A percentile compares a stretch with the other conserved stretches of the same genome.
Conservation (phyloP, 495 filamentous ascomycete species). For the Penicillium arizonense region DNA sequence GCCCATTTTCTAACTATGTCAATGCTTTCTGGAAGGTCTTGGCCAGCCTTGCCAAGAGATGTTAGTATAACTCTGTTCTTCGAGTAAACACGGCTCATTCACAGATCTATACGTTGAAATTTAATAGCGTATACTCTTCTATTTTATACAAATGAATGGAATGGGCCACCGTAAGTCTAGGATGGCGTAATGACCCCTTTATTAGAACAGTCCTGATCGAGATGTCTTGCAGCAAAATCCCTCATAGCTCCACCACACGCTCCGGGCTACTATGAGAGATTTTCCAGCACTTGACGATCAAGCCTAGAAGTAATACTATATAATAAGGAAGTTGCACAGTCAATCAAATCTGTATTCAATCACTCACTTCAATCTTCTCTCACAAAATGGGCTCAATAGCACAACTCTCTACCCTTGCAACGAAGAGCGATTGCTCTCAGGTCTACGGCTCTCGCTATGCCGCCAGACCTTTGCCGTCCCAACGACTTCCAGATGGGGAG, state of each 20-base stretch:
- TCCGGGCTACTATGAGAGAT: constrained; percentile 2
- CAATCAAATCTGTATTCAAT: background rate
- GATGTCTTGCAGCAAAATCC: constrained; percentile 4
- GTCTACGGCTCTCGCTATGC: constrained; percentile 19
- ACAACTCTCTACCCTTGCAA: background rate
- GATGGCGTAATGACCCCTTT: background rate
- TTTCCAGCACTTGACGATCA: background rate
- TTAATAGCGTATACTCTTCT: too few species aligned
- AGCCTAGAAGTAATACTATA: background rate
- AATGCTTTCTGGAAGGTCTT: constrained; percentile 3
- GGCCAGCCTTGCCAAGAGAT: constrained; percentile 1
- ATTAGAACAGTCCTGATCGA: background rate
- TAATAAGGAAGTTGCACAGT: background rate
- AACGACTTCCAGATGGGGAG: constrained; percentile 8
- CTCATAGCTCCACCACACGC: background rate
- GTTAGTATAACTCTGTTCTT: too few species aligned
- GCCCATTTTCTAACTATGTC: background rate
- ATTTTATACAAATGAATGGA: too few species aligned
- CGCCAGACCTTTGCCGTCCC: constrained; percentile 7
- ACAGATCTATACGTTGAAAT: too few species aligned
- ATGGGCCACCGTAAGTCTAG: too few species aligned
- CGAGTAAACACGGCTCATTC: too few species aligned
- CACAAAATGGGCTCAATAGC: constrained; percentile 2
- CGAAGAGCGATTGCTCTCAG: constrained; percentile 2
- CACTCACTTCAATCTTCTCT: background rate